phyloP scores from a whole-genome alignment of 192 early-diverging fungal species.

The Rhizoclosmatium globosum region DNA sequence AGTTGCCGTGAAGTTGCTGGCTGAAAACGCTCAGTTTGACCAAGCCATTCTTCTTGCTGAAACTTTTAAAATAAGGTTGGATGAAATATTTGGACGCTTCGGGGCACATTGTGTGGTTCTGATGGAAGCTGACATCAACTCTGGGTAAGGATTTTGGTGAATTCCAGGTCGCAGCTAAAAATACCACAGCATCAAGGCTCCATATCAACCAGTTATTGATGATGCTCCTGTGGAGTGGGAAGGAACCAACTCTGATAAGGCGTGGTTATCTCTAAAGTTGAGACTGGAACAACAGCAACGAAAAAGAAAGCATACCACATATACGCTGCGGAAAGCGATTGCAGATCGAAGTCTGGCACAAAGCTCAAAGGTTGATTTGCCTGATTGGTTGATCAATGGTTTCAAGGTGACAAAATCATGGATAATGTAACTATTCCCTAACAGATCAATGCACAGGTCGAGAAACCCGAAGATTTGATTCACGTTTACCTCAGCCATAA shows the following conservation, averaged over 20 bases:
- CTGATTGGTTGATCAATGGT: slow-evolving; percentile 35
- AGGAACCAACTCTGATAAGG: slow-evolving; percentile 35
- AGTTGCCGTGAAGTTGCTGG: slow-evolving; percentile 35
- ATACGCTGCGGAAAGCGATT: slow-evolving; percentile 30
- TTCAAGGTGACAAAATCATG: slow-evolving; percentile 33
- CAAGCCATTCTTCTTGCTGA: slow-evolving; percentile 40
- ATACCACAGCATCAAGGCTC: background rate
- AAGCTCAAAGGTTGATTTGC: slow-evolving; percentile 36
- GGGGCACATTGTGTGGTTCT: slow-evolving; percentile 33
- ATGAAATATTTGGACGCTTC: slow-evolving; percentile 35
- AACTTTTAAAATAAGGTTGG: slow-evolving; percentile 34
- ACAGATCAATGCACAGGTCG: background rate
- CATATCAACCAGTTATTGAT: slow-evolving; percentile 26
- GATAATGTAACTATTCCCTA: too few relatives aligned
- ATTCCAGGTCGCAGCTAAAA: background rate
- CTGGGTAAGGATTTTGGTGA: background rate
- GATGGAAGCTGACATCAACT: background rate
- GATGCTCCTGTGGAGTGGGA: slow-evolving; percentile 34
- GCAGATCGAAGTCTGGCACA: slow-evolving; percentile 32
- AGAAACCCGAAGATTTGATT: slow-evolving; percentile 44
- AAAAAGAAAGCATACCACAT: background rate
- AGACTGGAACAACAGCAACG: slow-evolving; percentile 32
- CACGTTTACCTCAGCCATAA: slow-evolving; percentile 41
- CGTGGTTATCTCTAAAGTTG: slow-evolving; percentile 42
- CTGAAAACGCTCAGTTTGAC: slow-evolving; percentile 37